Evolutionary conservation across 1,284 basidiomycete species (phyloP).

Genomic region (Naganishia liquefaciens): DNA sequence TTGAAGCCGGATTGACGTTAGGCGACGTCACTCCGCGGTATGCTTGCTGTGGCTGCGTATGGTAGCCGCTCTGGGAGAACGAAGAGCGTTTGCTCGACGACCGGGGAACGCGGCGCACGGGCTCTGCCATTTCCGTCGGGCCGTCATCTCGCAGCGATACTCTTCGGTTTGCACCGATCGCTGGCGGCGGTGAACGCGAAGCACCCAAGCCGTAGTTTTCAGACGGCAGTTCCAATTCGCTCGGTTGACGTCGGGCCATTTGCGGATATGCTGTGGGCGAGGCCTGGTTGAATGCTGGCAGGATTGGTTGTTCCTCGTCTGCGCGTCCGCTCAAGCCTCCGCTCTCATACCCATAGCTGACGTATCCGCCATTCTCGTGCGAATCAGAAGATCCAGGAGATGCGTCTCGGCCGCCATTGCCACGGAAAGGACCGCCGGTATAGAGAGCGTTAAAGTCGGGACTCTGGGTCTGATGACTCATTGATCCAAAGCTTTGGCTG

Average conservation of each 20-base stretch:
- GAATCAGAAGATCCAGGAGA: conserved; percentile 49
- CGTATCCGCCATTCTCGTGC: conserved; percentile 34
- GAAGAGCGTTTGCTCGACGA: conserved; percentile 25
- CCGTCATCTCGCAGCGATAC: conserved; percentile 24
- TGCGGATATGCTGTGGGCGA: conserved; percentile 11
- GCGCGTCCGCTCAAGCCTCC: conserved; percentile 19
- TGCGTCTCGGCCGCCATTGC: conserved; percentile 45
- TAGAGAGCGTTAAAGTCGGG: conserved; percentile 59
- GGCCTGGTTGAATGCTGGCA: conserved; percentile 23
- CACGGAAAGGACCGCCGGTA: conserved; percentile 34
- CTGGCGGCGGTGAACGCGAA: conserved; percentile 14
- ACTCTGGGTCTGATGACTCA: conserved; percentile 55
- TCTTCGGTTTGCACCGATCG: not conserved
- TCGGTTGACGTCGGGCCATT: conserved; percentile 17
- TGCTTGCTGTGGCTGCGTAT: conserved; percentile 18
- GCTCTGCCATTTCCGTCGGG: conserved; percentile 23
- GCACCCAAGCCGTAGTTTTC: conserved; percentile 11
- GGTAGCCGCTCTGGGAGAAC: conserved; percentile 24
- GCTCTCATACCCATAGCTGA: conserved; percentile 20
- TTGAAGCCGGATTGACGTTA: not conserved
- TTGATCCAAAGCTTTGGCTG: conserved; percentile 48
- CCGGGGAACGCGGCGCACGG: conserved; percentile 18
- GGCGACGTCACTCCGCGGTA: conserved; percentile 22
- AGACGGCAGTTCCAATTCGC: conserved; percentile 9
- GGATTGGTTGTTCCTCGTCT: conserved; percentile 22